phyloP scores from a whole-genome alignment of 257 asterid species.

The Datura wrightii region DNA sequence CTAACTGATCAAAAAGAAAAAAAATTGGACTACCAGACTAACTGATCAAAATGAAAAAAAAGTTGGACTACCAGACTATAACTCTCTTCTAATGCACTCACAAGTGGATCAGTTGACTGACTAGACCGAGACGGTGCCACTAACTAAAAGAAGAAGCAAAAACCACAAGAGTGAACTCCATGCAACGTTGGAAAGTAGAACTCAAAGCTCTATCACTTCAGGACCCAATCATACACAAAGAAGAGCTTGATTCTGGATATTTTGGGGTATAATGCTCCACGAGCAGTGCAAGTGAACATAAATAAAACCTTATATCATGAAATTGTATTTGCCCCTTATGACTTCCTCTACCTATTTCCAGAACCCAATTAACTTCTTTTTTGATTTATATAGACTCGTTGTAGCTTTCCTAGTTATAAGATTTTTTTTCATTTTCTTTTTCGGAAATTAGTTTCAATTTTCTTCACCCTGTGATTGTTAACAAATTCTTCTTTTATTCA shows the following conservation, averaged over 20 bases:
- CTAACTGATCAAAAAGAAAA: not conserved
- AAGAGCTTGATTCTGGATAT: not conserved
- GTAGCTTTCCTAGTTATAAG: not conserved
- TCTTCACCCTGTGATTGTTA: not conserved
- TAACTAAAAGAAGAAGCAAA: slow-evolving; percentile 9
- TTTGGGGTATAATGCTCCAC: not conserved
- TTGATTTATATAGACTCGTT: not conserved
- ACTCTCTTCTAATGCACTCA: not conserved
- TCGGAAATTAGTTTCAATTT: not conserved
- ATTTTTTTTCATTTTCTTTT: not conserved
- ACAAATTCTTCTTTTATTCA: not conserved
- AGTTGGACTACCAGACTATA: not conserved
- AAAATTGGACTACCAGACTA: not conserved
- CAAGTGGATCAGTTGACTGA: slow-evolving; percentile 22
- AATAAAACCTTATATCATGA: not conserved
- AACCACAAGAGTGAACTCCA: not conserved
- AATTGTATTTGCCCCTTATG: not conserved
- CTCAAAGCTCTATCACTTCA: not conserved
- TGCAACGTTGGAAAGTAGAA: not conserved
- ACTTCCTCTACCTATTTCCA: slow-evolving; percentile 24
- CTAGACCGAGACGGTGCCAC: not conserved
- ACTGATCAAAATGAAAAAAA: not conserved
- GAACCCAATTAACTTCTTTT: not conserved
- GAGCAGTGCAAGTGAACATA: not conserved
- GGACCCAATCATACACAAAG: slow-evolving; percentile 1